Conservation (phyloP, 2,329 filamentous ascomycete species). For the Eurotiales sp. region DNA sequence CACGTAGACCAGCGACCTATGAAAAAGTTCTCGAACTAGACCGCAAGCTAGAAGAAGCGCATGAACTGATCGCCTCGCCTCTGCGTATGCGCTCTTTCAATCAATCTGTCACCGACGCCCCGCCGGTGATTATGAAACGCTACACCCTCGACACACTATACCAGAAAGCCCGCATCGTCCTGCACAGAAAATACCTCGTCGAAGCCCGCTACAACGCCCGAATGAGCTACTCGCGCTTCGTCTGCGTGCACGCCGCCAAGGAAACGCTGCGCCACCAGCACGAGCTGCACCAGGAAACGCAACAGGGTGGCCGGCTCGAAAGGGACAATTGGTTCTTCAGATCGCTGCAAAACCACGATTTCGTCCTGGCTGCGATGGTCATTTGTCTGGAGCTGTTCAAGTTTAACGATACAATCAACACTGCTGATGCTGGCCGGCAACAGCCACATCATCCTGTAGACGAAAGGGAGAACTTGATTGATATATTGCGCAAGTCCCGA, state of each 20-base stretch:
- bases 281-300: constrained; percentile 46
- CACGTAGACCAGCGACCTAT: constrained; percentile 28
- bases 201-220: constrained; percentile 28
- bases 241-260: constrained; percentile 45
- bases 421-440: background rate
- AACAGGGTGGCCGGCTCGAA: constrained; percentile 51
- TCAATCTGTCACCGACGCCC: constrained; percentile 43
- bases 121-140: constrained; percentile 49
- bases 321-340: constrained; percentile 55
- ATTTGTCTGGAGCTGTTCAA: constrained; percentile 45
- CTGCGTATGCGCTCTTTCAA: constrained; percentile 18
- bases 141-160: constrained; percentile 49
- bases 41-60: constrained; percentile 25
- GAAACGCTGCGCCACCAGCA: constrained; percentile 47
- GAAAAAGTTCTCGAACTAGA: constrained; percentile 29
- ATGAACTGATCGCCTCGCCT: constrained; percentile 10
- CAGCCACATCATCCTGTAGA: background rate
- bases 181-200: constrained; percentile 50
- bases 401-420: background rate
- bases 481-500: constrained; percentile 9
- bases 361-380: constrained; percentile 56
- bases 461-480: constrained; percentile 9
- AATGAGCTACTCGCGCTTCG: constrained; percentile 39
- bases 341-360: constrained; percentile 56
- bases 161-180: constrained; percentile 46